These are phyloP conservation scores for Podaxis sp. DNA, from an alignment of 768 basidiomycete species.

Conservation along the genomic window DNA sequence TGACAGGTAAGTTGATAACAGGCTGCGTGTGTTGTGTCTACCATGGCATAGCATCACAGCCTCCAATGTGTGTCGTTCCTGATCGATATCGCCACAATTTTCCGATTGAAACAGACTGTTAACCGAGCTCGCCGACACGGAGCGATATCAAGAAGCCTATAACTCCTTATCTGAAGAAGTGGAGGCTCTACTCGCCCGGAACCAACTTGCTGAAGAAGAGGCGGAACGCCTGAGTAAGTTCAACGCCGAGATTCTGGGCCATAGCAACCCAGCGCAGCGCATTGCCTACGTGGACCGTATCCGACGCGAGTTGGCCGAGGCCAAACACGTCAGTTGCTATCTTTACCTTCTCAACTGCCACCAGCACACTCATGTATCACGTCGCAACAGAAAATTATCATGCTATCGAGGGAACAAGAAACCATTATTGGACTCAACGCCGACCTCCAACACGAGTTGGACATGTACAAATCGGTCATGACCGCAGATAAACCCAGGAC, in stretches of 20 bases:
- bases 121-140: conserved; percentile 56
- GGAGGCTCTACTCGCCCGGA: conserved; percentile 61
- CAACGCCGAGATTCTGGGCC: conserved; percentile 85
- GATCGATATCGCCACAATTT: conserved; percentile 2
- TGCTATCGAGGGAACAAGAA: conserved; percentile 50
- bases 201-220: conserved; percentile 80
- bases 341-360: background rate
- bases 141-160: conserved; percentile 73
- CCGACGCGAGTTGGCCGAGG: conserved; percentile 74
- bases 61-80: background rate
- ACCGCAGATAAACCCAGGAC: conserved; percentile 54
- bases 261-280: conserved; percentile 81
- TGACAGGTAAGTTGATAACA: conserved; percentile 52
- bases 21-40: background rate
- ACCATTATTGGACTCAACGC: conserved; percentile 39
- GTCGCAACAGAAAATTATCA: conserved; percentile 44
- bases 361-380: background rate
- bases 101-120: conserved; percentile 31
- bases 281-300: conserved; percentile 88
- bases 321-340: conserved; percentile 67
- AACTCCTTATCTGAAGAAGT: conserved; percentile 63
- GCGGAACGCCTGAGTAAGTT: conserved; percentile 71
- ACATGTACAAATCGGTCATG: conserved; percentile 60
- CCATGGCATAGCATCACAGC: conserved; percentile 1
- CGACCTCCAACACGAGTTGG: conserved; percentile 53